These are phyloP conservation scores for Backusella australiensis DNA, from an alignment of 192 early-diverging fungal species.

Conservation along the genomic window DNA sequence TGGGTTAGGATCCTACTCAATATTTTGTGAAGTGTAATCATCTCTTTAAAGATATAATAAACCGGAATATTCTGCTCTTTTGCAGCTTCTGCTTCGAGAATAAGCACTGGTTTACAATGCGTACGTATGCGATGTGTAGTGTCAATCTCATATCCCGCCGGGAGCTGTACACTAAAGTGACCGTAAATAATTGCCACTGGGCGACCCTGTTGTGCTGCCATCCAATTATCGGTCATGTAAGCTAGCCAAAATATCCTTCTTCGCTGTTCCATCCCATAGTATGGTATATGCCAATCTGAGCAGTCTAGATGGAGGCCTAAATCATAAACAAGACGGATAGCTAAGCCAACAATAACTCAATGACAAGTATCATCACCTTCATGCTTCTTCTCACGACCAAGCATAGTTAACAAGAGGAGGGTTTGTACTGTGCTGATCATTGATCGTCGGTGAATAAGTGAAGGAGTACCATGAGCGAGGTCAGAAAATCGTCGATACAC, in stretches of 20 bases:
- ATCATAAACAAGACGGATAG: conserved; percentile 75
- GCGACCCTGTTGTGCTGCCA: conserved; percentile 31
- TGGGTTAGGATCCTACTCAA: conserved; percentile 25
- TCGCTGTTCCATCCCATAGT: conserved; percentile 57
- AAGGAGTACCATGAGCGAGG: conserved; percentile 53
- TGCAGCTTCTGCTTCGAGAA: neutral
- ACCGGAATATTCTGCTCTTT: neutral
- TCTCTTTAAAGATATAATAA: conserved; percentile 18
- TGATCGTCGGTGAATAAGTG: conserved; percentile 54
- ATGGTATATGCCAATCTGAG: conserved; percentile 48
- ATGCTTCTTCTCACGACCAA: conserved; percentile 15
- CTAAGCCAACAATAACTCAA: conserved; percentile 34
- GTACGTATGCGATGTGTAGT: neutral
- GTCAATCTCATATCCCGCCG: conserved; percentile 10
- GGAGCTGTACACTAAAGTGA: conserved; percentile 30
- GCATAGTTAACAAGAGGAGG: conserved; percentile 60
- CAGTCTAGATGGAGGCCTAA: conserved; percentile 71
- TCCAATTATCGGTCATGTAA: conserved; percentile 67
- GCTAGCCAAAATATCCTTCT: conserved; percentile 70
- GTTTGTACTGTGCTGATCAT: conserved; percentile 60
- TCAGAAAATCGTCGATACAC: neutral
- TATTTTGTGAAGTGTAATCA: conserved; percentile 19
- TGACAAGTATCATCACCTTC: conserved; percentile 18
- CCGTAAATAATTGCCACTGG: conserved; percentile 43
- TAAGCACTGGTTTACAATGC: neutral